Conservation (phyloP, 1,284 basidiomycete genomes). For the Cutaneotrichosporon dermatis region DNA sequence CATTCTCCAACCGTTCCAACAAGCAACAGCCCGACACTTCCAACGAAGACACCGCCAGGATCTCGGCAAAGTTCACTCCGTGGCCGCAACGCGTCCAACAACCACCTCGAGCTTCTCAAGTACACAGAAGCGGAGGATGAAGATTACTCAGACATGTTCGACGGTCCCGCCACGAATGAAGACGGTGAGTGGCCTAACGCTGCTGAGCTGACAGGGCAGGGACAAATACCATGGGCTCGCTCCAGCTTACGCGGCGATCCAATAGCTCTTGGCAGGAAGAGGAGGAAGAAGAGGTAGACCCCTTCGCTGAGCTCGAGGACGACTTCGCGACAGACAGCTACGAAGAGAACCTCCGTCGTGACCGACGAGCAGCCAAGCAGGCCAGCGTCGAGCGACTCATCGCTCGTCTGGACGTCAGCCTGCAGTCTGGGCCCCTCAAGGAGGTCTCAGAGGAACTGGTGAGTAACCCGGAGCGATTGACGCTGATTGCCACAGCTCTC, state of each 20-base stretch:
- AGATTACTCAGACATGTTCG: slow-evolving; percentile 89
- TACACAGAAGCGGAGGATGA: slow-evolving; percentile 79
- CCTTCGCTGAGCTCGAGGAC: slow-evolving; percentile 94
- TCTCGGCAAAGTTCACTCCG: slow-evolving; percentile 38
- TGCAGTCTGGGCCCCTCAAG: slow-evolving; percentile 66
- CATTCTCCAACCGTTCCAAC: background rate
- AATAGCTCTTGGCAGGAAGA: slow-evolving; percentile 81
- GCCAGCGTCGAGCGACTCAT: slow-evolving; percentile 76
- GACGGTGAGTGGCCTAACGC: background rate
- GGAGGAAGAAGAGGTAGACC: slow-evolving; percentile 87
- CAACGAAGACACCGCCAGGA: slow-evolving; percentile 29
- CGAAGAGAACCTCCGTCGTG: slow-evolving; percentile 80
- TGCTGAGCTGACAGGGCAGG: slow-evolving; percentile 9
- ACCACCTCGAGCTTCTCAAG: slow-evolving; percentile 58
- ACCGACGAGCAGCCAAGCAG: slow-evolving; percentile 82
- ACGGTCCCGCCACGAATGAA: slow-evolving; percentile 50
- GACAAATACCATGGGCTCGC: slow-evolving; percentile 18
- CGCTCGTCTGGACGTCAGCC: slow-evolving; percentile 73
- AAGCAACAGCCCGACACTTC: slow-evolving; percentile 5
- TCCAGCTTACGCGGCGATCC: slow-evolving; percentile 70
- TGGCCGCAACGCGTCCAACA: slow-evolving; percentile 19
- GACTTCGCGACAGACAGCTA: slow-evolving; percentile 74
- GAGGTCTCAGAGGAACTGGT: slow-evolving; percentile 86
- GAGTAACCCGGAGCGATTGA: slow-evolving; percentile 27
- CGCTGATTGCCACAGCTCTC: background rate